Percentiles rank a stretch among this genome's conserved stretches.
Conservation (phyloP, 1,284 basidiomycete species). For the Ganoderma sinense region DNA sequence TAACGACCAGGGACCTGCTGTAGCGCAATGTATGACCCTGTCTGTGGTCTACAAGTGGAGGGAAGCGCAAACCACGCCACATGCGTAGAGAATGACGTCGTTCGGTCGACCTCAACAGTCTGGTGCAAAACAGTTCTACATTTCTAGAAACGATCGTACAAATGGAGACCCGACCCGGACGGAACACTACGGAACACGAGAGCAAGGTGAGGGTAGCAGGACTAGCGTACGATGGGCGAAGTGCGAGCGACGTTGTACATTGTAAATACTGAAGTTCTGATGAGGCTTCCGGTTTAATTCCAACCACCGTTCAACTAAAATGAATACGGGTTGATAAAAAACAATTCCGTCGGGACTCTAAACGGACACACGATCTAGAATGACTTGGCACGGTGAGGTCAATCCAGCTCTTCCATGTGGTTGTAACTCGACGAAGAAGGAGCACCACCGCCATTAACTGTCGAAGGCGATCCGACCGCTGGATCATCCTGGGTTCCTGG, state of each 20-base stretch:
- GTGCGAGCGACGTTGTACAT: conserved; percentile 5
- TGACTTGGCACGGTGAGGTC: neutral
- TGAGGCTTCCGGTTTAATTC: neutral
- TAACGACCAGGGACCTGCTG: neutral
- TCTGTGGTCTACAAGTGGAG: neutral
- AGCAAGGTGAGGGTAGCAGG: neutral
- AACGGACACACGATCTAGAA: neutral
- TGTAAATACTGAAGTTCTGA: neutral
- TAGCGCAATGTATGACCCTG: neutral
- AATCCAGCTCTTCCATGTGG: neutral
- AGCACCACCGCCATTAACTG: neutral
- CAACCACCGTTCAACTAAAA: neutral
- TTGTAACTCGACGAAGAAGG: neutral
- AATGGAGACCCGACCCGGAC: neutral
- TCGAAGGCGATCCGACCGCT: neutral
- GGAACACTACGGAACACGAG: neutral
- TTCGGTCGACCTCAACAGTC: neutral
- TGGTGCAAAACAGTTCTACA: neutral
- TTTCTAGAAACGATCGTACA: neutral
- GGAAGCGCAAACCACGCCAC: neutral
- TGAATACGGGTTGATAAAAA: neutral
- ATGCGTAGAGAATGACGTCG: neutral
- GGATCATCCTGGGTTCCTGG: neutral
- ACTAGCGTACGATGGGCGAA: neutral
- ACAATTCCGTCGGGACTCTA: neutral